Base-by-base conservation (phyloP, 768 basidiomycete genomes). In the Leccinum subtestaceum region DNA sequence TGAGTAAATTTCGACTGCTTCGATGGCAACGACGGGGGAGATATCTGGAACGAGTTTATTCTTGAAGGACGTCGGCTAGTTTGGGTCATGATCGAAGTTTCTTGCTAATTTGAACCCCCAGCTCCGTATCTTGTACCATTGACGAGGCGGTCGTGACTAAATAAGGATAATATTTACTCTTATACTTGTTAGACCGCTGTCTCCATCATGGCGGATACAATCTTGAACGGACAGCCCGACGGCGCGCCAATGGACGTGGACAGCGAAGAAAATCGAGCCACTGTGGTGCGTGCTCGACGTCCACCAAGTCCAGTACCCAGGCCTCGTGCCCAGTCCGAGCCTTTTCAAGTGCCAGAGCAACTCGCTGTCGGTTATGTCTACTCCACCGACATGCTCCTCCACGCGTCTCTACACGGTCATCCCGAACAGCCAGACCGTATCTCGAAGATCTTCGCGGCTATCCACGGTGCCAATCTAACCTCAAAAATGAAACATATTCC, bases 391-490 rank as follows among this genome's bases (percentile, higher is more conserved):
- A 98, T 98, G 96, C 88, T 90, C 74, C 74, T 84, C 17, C 97
- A 98, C 75, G 84, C 81, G 53, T 85, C 83, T 46, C 77, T 79
- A n/a, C 75, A 78, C 23, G 81, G 78, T 17, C 91, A 95, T 65
- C 95, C 95, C 0, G 89, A 92, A 64, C 78, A 82, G 53, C 89
- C 88, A 0, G 81, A 78, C 63, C 87, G 97, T 43, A 96, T 98
- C 65, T 77, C 81, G 9, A 76, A 80, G 56, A 95, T 98, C 61
- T 89, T 84, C 76, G 75, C 84, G 34, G 78, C 81, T 10, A 78
- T 98, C 36, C 76, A 80, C n/a, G 75, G 75, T 40, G 80, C 80
- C 43, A 83, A 84, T 27, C 77, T 90, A 65, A 78, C 86, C 49
- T 67, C 77, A 17, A 82, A 83, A 66, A 96, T 96, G 92, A 84